Evolutionary conservation across 2,329 filamentous ascomycete genomes (phyloP).

Genomic region (Paracamarosporium sp.): DNA sequence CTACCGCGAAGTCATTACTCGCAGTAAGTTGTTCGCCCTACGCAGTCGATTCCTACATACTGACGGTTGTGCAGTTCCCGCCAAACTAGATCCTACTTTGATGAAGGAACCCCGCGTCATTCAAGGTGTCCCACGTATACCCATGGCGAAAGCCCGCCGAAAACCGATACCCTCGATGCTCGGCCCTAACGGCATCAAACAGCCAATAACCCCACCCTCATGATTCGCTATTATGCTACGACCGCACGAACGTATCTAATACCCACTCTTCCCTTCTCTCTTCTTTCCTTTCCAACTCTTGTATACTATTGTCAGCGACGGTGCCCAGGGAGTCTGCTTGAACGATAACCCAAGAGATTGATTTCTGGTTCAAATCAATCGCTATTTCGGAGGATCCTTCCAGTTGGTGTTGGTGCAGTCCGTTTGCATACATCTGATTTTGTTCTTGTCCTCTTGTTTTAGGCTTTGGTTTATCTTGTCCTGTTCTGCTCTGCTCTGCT

Average conservation of each 20-base stretch:
- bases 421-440: not conserved
- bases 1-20: slow-evolving; percentile 57
- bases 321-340: slow-evolving; percentile 31
- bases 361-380: slow-evolving; percentile 27
- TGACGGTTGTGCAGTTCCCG: slow-evolving; percentile 71
- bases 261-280: slow-evolving; percentile 22
- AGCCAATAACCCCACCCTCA: slow-evolving; percentile 35
- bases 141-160: slow-evolving; percentile 55
- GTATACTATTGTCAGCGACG: slow-evolving; percentile 41
- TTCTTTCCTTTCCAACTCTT: slow-evolving; percentile 20
- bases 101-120: slow-evolving; percentile 94
- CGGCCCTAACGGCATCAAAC: slow-evolving; percentile 33
- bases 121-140: slow-evolving; percentile 78
- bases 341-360: slow-evolving; percentile 1
- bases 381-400: slow-evolving; percentile 27
- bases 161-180: slow-evolving; percentile 57
- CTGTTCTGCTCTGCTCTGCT: not conserved
- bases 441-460: not conserved
- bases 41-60: slow-evolving; percentile 53
- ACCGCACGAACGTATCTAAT: slow-evolving; percentile 16
- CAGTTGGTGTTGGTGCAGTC: not conserved
- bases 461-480: slow-evolving; percentile 4
- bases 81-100: slow-evolving; percentile 81
- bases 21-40: slow-evolving; percentile 60
- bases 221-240: slow-evolving; percentile 16